Evolutionary conservation across 441 rosid species (phyloP), one percentile per base, ranked within the genome.

Genomic region (Caryocar brasiliense): DNA sequence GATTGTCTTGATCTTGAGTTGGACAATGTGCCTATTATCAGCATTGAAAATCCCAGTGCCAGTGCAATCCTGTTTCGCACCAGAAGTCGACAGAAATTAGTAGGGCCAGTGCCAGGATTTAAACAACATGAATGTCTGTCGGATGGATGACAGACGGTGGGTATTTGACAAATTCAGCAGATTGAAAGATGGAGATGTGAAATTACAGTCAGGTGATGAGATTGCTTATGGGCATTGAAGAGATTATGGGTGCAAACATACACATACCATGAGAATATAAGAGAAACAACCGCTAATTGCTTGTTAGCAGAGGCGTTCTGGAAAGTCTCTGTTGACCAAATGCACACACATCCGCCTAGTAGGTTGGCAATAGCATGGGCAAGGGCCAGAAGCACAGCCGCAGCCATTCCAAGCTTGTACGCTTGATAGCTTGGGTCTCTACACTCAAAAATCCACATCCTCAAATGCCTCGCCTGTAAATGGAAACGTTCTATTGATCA

Each of bases 251-350:
- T n/a, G 36, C 15, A 33, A 36, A 45, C 21, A 15, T 26, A 18
- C 0, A 47, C 56, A 27, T 75, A 90, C 98, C 98, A 87, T 3
- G 95, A 71, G 69, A 87, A 81, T 48, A 85, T 50, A 61, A 82
- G 89, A 43, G 96, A 87, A 38, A 82, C 78, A 4, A 80, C 70
- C 0, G 98, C 90, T 2, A 91, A 59, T 70, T 85, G 93, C 71
- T 61, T 85, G 59, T 87, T 85, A 18, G 91, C 72, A 7, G 89
- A 55, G 4, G 81, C 70, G 6, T 50, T 61, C 0, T 64, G 63
- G 14, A 72, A 60, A 11, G 75, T 89, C 11, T 57, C 65, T 59
- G 40, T 80, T 8, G 98, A 78, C 69, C 75, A 59, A 32, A 87
- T 41, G 57, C 86, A 85, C 12, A 75, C 43, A 65, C 98, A 91